These are phyloP conservation scores for Aureobasidium zeae DNA, from an alignment of 2,329 filamentous ascomycete genomes.

Conservation along the genomic window DNA sequence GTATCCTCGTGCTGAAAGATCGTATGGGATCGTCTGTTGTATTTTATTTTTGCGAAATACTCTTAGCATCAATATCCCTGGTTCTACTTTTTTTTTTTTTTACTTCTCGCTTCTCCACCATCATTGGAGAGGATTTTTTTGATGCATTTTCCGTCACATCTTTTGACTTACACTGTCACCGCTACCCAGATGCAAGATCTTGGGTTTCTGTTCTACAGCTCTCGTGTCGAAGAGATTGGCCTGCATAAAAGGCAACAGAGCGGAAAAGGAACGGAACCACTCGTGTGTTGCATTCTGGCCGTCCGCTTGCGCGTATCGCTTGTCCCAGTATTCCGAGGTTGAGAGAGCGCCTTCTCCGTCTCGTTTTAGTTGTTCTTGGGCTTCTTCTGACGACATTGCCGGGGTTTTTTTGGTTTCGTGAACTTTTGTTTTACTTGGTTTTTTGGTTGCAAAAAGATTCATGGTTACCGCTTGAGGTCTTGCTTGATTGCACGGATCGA, in stretches of 20 bases:
- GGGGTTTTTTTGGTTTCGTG: background rate
- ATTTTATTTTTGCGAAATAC: background rate
- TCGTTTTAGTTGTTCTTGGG: constrained; percentile 1
- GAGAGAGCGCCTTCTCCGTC: constrained; percentile 26
- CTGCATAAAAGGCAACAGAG: constrained; percentile 41
- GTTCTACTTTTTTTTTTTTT: background rate
- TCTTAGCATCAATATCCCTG: background rate
- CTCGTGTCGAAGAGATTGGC: constrained; percentile 34
- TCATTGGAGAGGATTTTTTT: background rate
- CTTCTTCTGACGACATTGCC: constrained; percentile 1
- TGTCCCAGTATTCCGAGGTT: constrained; percentile 43
- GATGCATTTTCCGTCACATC: too few relatives aligned
- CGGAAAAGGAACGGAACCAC: constrained; percentile 44
- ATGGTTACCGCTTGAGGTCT: background rate
- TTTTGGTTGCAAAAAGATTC: background rate
- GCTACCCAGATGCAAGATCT: constrained; percentile 48
- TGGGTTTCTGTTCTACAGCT: constrained; percentile 28
- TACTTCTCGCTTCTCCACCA: too few relatives aligned
- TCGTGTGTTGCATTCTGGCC: constrained; percentile 37
- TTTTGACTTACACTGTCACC: constrained; percentile 48
- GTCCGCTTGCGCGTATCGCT: constrained; percentile 31
- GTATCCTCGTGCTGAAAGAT: constrained; percentile 42
- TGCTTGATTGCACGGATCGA: too few relatives aligned
- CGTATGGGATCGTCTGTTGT: constrained; percentile 42
- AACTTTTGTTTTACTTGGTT: background rate